Evolutionary conservation across 177 flowering plant species (phyloP).

Genomic region (Vitis hybrid): DNA sequence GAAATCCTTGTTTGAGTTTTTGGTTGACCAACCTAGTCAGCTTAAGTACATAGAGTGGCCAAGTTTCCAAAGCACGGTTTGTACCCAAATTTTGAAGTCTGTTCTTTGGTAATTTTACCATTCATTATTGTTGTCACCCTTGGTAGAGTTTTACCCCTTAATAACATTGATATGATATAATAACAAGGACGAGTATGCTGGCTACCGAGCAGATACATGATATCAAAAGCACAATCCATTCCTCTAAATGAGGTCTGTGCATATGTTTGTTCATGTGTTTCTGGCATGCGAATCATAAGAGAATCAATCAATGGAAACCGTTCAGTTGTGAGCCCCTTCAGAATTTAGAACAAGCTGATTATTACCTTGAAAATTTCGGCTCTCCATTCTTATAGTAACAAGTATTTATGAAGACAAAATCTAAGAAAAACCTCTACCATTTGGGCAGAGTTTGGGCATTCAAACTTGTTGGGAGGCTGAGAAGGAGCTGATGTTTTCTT

Average conservation of each 20-base stretch:
- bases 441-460: too few species aligned
- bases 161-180: not conserved
- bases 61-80: conserved; percentile 77
- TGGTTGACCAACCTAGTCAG: conserved; percentile 85
- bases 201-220: too few species aligned
- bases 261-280: too few species aligned
- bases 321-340: too few species aligned
- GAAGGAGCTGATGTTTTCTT: not conserved
- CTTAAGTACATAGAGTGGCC: conserved; percentile 94
- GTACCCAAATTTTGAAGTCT: conserved; percentile 6
- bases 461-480: not conserved
- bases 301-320: too few species aligned
- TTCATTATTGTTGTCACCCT: not conserved
- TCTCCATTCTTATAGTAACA: too few species aligned
- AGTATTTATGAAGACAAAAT: not conserved
- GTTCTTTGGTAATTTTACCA: not conserved
- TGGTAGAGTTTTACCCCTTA: not conserved
- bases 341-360: too few species aligned
- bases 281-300: too few species aligned
- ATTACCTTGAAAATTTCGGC: too few species aligned
- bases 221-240: too few species aligned
- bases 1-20: conserved; percentile 50
- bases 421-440: not conserved
- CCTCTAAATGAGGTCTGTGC: too few species aligned
- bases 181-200: too few species aligned